Conservation (phyloP, 2,329 filamentous ascomycete genomes). For the Aspergillus sp. region DNA sequence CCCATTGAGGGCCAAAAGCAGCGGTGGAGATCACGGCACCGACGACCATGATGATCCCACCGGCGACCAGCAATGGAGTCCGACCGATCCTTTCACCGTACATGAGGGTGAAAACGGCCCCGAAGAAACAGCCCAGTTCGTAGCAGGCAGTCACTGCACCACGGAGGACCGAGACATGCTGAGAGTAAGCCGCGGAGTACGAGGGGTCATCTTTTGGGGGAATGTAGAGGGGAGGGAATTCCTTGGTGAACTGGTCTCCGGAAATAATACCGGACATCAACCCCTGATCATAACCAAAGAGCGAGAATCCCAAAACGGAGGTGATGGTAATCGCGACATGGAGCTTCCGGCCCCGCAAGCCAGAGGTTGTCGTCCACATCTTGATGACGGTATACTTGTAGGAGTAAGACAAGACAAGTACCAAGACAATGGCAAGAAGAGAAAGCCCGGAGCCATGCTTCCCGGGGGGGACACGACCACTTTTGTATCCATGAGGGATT, state of each 20-base stretch:
- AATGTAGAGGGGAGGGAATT: slow-evolving; percentile 16
- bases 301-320: slow-evolving; percentile 47
- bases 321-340: slow-evolving; percentile 21
- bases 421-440: not conserved
- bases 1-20: slow-evolving; percentile 18
- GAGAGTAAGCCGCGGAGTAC: slow-evolving; percentile 32
- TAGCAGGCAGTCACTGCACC: slow-evolving; percentile 49
- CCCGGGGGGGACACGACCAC: not conserved
- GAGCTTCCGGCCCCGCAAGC: slow-evolving; percentile 20
- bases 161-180: slow-evolving; percentile 38
- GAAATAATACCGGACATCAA: slow-evolving; percentile 27
- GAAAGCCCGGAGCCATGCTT: not conserved
- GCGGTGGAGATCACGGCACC: slow-evolving; percentile 25
- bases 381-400: slow-evolving; percentile 5
- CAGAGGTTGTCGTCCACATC: slow-evolving; percentile 27
- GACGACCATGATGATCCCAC: slow-evolving; percentile 43
- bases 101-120: slow-evolving; percentile 24
- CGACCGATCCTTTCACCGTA: slow-evolving; percentile 28
- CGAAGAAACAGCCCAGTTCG: slow-evolving; percentile 42
- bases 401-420: not conserved
- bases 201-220: slow-evolving; percentile 23
- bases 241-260: slow-evolving; percentile 18
- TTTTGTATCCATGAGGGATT: slow-evolving; percentile 1
- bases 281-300: slow-evolving; percentile 36
- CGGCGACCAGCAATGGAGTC: slow-evolving; percentile 45